Base-by-base conservation (phyloP, 768 basidiomycete species). In the Glaciozyma antarctica region DNA sequence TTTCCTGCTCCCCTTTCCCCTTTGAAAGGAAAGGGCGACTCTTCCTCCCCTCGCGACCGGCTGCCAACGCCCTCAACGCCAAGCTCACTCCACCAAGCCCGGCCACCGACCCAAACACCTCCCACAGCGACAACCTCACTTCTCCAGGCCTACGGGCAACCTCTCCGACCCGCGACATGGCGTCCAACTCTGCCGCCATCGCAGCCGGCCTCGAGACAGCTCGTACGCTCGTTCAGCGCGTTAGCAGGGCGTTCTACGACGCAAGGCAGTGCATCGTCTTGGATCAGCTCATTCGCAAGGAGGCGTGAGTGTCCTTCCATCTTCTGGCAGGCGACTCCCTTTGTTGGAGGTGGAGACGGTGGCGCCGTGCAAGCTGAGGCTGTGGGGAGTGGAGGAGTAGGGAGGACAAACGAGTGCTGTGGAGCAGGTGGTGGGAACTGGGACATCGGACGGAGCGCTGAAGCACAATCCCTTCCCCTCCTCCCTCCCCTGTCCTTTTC, bases 181-280 rank as follows among this genome's bases (percentile, higher is more conserved):
- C 38, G 38, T 41, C 38, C 38, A 41, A 41, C 38, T 41, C 38
- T 41, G 38, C 38, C 38, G 38, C 38, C 6, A 41, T 41, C 38
- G 38, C 38, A 41, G 38, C 38, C 6, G 88, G 88, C 74, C 84
- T 86, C 78, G 87, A 88, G 76, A 84, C 83, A 2, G 84, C 92
- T 62, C 86, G 85, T 76, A 83, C 85, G 65, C 86, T 99, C 72
- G 89, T 95, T 70, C 91, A 95, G 76, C 87, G 90, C 79, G 90
- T 94, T 75, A 85, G 87, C 54, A 84, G 94, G 73, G 86, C 88
- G 43, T 98, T 99, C 78, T 99, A 97, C 78, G 95, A 97, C 76
- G 81, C 89, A 53, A 88, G 88, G 73, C 91, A 82, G 77, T 88
- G 86, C 72, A 87, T 98, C 67, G 85, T 97, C 67, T 79, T 97